Base-by-base conservation (phyloP, 164 flowering plant species). In the Santalum album region DNA sequence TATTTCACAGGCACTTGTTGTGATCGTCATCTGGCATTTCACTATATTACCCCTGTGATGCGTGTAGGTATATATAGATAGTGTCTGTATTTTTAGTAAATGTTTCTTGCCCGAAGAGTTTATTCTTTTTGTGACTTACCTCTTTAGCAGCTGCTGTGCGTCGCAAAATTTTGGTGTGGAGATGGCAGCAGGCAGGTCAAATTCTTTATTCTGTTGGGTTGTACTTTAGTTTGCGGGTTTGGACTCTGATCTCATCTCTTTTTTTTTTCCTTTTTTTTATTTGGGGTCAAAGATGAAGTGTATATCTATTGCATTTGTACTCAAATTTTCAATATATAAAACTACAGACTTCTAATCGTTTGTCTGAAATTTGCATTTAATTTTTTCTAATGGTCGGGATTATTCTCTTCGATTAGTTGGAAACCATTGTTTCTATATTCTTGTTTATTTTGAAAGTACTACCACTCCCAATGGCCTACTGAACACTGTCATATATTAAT, bases 141-240 rank as follows among this genome's bases (percentile, higher is more conserved):
- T 56, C 25, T 61, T 40, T 25, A 39, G 23, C 24, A 26, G 50
- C 65, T 65, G 60, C 71, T 72, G 72, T 72, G 58, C 58, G 27
- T 58, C 46, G 67, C 45, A 58, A 50, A 43, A 50, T 63, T 49
- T 60, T 54, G 64, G 50, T 50, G 43, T 20, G 46, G 51, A 34
- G n/a, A n/a, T n/a, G 67, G 55, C 71, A 63, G 61, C 58, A 56
- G 61, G 60, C 53, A 42, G 58, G 53, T 51, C n/a, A 66, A 77
- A 79, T 77, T 80, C 72, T 82, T 78, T 48, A 76, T 75, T 75
- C 67, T 39, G 65, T 70, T 46, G 51, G 47, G 11, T 47, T 65
- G 70, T 49, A 56, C 60, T 58, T 38, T 58, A 47, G 50, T 51
- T 60, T 59, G 49, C 23, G n/a, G n/a, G n/a, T n/a, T n/a, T n/a